These are phyloP conservation scores for Zalaria obscura DNA, from an alignment of 2,329 filamentous ascomycete genomes.

Conservation along the genomic window DNA sequence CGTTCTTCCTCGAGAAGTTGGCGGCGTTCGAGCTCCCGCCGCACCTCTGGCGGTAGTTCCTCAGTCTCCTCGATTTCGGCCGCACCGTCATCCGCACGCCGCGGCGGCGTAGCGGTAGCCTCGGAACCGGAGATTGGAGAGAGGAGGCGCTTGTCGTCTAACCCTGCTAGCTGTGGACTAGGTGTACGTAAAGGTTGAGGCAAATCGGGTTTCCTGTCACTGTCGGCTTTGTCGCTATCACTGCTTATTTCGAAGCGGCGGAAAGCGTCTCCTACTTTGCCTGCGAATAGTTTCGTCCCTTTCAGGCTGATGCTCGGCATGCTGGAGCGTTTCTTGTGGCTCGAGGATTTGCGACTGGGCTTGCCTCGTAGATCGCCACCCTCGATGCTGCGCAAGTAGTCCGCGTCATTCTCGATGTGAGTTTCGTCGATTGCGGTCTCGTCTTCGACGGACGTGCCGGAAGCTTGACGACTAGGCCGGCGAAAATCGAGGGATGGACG, in stretches of 20 bases:
- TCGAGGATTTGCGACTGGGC: slow-evolving; percentile 44
- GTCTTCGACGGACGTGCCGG: slow-evolving; percentile 11
- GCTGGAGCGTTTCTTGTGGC: slow-evolving; percentile 58
- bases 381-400: slow-evolving; percentile 68
- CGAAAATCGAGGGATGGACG: slow-evolving; percentile 17
- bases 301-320: slow-evolving; percentile 49
- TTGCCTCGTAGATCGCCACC: slow-evolving; percentile 34
- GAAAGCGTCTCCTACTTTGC: slow-evolving; percentile 87
- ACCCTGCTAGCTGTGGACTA: slow-evolving; percentile 4
- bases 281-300: slow-evolving; percentile 62
- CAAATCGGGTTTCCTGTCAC: not conserved
- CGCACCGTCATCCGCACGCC: slow-evolving; percentile 40
- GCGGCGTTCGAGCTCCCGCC: slow-evolving; percentile 74
- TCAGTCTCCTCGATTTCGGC: slow-evolving; percentile 50
- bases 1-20: slow-evolving; percentile 77
- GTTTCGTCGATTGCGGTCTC: slow-evolving; percentile 38
- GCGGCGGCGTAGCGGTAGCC: slow-evolving; percentile 47
- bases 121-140: slow-evolving; percentile 68
- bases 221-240: not conserved
- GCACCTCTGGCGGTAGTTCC: slow-evolving; percentile 71
- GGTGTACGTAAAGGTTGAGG: slow-evolving; percentile 2
- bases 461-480: slow-evolving; percentile 15
- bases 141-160: slow-evolving; percentile 25
- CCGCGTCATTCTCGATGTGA: slow-evolving; percentile 67
- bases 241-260: slow-evolving; percentile 57